phyloP scores from a whole-genome alignment of 805 yeast species.

The Schwanniomyces occidentalis region DNA sequence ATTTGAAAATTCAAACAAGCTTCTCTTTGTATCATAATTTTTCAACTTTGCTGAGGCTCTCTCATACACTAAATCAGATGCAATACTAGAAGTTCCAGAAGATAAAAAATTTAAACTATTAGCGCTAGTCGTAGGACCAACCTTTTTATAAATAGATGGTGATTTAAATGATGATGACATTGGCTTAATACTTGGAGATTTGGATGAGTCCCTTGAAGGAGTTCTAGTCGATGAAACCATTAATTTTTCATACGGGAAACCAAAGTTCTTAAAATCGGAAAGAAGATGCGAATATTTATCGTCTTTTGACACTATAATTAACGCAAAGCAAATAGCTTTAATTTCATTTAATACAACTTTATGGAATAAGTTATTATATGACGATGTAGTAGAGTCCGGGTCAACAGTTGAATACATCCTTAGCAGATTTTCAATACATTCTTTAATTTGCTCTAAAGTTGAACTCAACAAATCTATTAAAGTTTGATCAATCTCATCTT shows the following conservation, averaged over 20 bases:
- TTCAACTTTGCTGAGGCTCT: not conserved
- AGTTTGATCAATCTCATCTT: slow-evolving; percentile 6
- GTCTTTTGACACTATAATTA: slow-evolving; percentile 10
- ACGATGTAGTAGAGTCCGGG: not conserved
- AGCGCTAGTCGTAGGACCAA: slow-evolving; percentile 1
- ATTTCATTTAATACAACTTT: slow-evolving; percentile 22
- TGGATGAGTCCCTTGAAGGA: not conserved
- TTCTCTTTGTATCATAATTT: slow-evolving; percentile 10
- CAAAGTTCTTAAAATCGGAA: slow-evolving; percentile 6
- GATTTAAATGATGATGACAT: slow-evolving; percentile 3
- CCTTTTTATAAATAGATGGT: not conserved
- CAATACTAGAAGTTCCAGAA: slow-evolving; percentile 5
- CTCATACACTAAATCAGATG: not conserved
- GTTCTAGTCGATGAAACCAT: not conserved
- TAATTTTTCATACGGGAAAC: slow-evolving; percentile 1
- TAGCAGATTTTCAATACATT: not conserved
- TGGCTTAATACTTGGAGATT: slow-evolving; percentile 2
- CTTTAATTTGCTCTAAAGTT: slow-evolving; percentile 3
- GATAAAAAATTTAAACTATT: slow-evolving; percentile 1
- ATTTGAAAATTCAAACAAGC: slow-evolving; percentile 3
- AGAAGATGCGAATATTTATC: not conserved
- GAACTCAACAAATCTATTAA: slow-evolving; percentile 6
- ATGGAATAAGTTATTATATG: not conserved
- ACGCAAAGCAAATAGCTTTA: slow-evolving; percentile 18
- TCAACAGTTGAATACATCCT: not conserved